phyloP scores from a whole-genome alignment of 208 protist genomes.

The Strigomonas oncopelti region DNA sequence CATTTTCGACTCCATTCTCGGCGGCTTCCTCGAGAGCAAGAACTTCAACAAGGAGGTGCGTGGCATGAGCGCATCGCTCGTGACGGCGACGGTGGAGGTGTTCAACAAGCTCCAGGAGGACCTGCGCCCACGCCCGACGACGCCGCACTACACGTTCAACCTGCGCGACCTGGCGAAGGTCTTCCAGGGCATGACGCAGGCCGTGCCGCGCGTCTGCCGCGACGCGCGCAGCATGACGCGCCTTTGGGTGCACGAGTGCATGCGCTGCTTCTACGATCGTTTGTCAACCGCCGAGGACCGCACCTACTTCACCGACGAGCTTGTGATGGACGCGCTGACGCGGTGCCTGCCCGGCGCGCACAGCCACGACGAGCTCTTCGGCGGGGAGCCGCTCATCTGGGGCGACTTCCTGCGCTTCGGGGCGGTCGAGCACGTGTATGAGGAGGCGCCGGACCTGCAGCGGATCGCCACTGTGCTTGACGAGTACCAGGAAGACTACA shows the following conservation, averaged over 20 bases:
- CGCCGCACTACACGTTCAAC: conserved; percentile 99
- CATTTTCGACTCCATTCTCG: conserved; percentile 93
- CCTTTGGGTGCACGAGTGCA: conserved; percentile 96
- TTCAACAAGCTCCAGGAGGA: conserved; percentile 87
- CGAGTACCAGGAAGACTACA: conserved; percentile 94
- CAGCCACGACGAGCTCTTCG: conserved; percentile 59
- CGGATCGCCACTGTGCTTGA: conserved; percentile 73
- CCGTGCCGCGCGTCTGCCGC: conserved; percentile 80
- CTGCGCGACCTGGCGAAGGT: conserved; percentile 97
- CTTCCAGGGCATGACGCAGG: conserved; percentile 92
- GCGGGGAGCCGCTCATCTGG: conserved; percentile 82
- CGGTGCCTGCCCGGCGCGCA: conserved; percentile 64
- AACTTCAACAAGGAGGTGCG: conserved; percentile 83
- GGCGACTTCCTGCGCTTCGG: conserved; percentile 93
- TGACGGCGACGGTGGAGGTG: conserved; percentile 88
- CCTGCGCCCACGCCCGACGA: conserved; percentile 94
- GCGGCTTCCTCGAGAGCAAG: conserved; percentile 87
- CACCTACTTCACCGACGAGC: conserved; percentile 87
- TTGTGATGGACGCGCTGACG: conserved; percentile 80
- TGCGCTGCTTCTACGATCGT: conserved; percentile 96
- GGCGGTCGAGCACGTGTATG: conserved; percentile 81
- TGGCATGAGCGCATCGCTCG: conserved; percentile 61
- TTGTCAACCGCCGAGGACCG: conserved; percentile 93
- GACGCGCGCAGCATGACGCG: conserved; percentile 54
- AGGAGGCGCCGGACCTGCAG: conserved; percentile 78